Evolutionary conservation across 2,329 filamentous ascomycete species (phyloP).

Genomic region (Tetracladium maxilliforme): DNA sequence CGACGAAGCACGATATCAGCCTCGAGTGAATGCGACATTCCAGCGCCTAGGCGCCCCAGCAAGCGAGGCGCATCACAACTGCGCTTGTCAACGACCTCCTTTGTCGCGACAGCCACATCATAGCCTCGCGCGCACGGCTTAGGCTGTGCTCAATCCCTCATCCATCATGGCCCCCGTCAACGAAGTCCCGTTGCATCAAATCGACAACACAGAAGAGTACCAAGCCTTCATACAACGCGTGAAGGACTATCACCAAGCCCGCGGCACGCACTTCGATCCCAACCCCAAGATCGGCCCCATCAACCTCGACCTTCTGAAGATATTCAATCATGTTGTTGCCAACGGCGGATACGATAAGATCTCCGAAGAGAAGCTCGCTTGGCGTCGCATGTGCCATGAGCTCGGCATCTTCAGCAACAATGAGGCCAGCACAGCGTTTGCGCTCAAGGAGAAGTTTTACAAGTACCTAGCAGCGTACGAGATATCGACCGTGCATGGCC

Average conservation of each 20-base stretch:
- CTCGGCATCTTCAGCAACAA: conserved; percentile 63
- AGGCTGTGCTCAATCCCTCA: background rate
- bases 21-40: too few relatives aligned
- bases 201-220: conserved; percentile 55
- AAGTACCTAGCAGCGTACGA: conserved; percentile 81
- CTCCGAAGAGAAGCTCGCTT: conserved; percentile 71
- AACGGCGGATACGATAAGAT: conserved; percentile 79
- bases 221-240: conserved; percentile 65
- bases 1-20: too few relatives aligned
- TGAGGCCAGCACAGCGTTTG: conserved; percentile 70
- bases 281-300: conserved; percentile 70
- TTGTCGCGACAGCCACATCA: too few relatives aligned
- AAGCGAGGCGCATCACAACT: background rate
- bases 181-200: background rate
- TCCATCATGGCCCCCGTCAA: background rate
- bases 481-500: conserved; percentile 61
- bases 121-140: background rate
- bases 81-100: too few relatives aligned
- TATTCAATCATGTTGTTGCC: conserved; percentile 63
- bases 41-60: conserved; percentile 4
- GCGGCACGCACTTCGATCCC: conserved; percentile 65
- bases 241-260: conserved; percentile 58
- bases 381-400: conserved; percentile 61
- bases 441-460: conserved; percentile 79
- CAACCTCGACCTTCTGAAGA: conserved; percentile 61